These are phyloP conservation scores for Setaria italica DNA, from an alignment of 202 grass and related monocot genomes.

Conservation along the genomic window DNA sequence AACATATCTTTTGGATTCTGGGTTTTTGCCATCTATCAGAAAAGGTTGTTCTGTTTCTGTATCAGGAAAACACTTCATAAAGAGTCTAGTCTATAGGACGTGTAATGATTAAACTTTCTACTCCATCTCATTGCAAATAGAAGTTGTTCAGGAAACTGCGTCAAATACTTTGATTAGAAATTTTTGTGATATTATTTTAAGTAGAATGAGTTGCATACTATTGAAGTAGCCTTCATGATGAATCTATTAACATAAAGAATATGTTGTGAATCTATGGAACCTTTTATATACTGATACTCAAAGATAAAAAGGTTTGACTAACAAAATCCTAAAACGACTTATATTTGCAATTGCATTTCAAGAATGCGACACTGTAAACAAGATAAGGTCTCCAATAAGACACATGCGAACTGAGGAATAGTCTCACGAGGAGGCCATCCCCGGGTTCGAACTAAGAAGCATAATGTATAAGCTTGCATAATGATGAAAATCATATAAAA, in stretches of 20 bases:
- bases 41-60: slow-evolving; percentile 23
- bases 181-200: slow-evolving; percentile 2
- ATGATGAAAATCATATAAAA: slow-evolving; percentile 13
- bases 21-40: slow-evolving; percentile 45
- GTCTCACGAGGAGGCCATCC: neutral
- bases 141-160: slow-evolving; percentile 1
- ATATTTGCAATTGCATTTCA: neutral
- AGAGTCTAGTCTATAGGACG: neutral
- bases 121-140: neutral
- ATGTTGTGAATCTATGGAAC: neutral
- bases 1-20: slow-evolving; percentile 55
- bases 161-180: neutral
- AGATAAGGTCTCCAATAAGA: slow-evolving; percentile 2
- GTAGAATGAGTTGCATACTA: neutral
- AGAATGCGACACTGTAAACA: neutral
- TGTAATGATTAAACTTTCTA: neutral
- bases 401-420: neutral
- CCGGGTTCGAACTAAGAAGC: neutral
- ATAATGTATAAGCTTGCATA: slow-evolving; percentile 21
- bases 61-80: neutral
- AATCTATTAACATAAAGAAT: neutral
- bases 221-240: neutral
- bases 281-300: neutral
- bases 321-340: neutral
- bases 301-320: neutral